phyloP scores from a whole-genome alignment of 2,329 filamentous ascomycete species.

The Ceratocystis eucalypticola region DNA sequence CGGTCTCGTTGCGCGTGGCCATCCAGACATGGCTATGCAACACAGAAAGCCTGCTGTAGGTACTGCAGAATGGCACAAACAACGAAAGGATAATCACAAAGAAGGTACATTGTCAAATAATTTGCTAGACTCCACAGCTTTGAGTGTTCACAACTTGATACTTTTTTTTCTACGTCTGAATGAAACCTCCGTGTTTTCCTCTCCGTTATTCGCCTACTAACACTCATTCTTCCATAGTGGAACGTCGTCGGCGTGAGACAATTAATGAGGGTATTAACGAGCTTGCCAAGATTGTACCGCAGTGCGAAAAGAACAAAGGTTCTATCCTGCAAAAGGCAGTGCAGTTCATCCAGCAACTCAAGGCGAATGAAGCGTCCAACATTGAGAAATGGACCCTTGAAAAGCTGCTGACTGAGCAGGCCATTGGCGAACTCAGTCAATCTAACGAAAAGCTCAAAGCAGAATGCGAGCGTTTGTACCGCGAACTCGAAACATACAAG shows the following conservation, averaged over 20 bases:
- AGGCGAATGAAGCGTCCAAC: conserved; percentile 86
- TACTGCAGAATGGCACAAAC: conserved; percentile 94
- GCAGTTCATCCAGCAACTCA: conserved; percentile 85
- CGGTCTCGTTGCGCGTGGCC: conserved; percentile 5
- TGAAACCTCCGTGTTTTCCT: background rate
- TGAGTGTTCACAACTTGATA: background rate
- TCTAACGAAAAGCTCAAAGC: conserved; percentile 78
- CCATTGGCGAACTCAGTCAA: conserved; percentile 72
- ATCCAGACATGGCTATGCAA: conserved; percentile 14
- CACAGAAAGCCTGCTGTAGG: conserved; percentile 73
- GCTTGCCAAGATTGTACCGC: conserved; percentile 90
- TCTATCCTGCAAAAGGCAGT: conserved; percentile 89
- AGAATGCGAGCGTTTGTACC: conserved; percentile 64
- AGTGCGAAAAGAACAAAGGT: conserved; percentile 98
- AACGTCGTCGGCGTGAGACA: conserved; percentile 88
- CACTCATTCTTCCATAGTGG: conserved; percentile 45
- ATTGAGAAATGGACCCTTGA: conserved; percentile 89
- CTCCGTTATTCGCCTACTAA: conserved; percentile 22
- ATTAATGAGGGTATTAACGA: conserved; percentile 99
- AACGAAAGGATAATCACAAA: conserved; percentile 96
- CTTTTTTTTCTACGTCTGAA: background rate
- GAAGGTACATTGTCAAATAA: conserved; percentile 51
- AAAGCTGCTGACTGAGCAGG: conserved; percentile 80
- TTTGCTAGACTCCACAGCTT: background rate
- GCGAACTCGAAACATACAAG: conserved; percentile 70